Evolutionary conservation across 202 grass and related monocot genomes (phyloP), one percentile per base, ranked within the genome.

Genomic region (Setaria viridis): DNA sequence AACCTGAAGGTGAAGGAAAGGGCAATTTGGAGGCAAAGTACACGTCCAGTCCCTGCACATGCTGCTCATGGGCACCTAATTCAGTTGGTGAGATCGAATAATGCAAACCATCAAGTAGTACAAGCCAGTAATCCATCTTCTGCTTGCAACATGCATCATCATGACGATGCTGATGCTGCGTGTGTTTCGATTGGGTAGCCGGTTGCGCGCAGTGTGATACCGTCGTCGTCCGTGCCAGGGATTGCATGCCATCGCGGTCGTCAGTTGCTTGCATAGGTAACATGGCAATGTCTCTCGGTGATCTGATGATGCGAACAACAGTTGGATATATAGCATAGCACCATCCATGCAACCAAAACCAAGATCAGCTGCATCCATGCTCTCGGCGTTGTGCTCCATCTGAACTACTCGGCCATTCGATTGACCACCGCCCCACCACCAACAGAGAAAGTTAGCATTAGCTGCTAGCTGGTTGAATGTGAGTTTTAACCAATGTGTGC

Each of bases 21-120:
- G 51, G 17, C 51, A 54, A 54, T 54, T 54, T 17, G 14, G 51
- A 46, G 51, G 34, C 65, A 29, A 19, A 32, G 33, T 6, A 7
- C 53, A 42, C 16, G 53, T 9, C 56, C 71, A 33, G 51, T 19
- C 71, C 75, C 16, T 46, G 56, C 55, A 62, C 75, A 78, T 78
- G 74, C 74, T 17, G 13, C 21, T 62, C 49, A 58, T 12, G 65
- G 9, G 25, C 65, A 81, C 13, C 64, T 69, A 56, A 70, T 69
- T 70, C 51, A 16, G 13, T 70, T 70, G 45, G n/a, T 20, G n/a
- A 58, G 64, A 25, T 25, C 25, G 25, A 81, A 70, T 39, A 39
- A 67, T 80, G 54, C 33, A 57, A 41, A 13, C 57, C 57, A 25
- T 25, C 21, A 29, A 30, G n/a, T n/a, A 57, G 54, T 54, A 2